A percentile compares a stretch with the other conserved stretches of the same genome.
Conservation (phyloP, 2,329 filamentous ascomycete genomes). For the Aspergillus nomiae region DNA sequence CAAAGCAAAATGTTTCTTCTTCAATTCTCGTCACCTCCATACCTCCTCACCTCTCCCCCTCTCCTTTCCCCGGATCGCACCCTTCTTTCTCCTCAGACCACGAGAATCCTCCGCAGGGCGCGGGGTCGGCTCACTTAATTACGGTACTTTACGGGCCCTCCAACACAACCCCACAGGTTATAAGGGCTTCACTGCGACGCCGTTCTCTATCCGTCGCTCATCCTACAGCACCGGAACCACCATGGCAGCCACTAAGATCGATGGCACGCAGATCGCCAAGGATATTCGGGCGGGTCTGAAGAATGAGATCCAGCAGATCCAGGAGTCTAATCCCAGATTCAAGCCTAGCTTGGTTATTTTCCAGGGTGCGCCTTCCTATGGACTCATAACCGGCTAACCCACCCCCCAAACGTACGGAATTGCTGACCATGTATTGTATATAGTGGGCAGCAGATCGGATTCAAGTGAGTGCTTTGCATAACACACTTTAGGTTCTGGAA, state of each 20-base stretch:
- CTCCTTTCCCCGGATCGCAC: slow-evolving; percentile 14
- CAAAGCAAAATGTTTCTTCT: slow-evolving; percentile 17
- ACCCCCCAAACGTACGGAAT: background rate
- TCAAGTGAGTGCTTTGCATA: slow-evolving; percentile 65
- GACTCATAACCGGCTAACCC: background rate
- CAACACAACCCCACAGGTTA: slow-evolving; percentile 17
- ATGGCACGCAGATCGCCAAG: slow-evolving; percentile 94
- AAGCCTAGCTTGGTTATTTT: slow-evolving; percentile 90
- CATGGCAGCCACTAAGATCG: slow-evolving; percentile 90
- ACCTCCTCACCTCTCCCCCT: slow-evolving; percentile 14
- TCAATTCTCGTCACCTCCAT: slow-evolving; percentile 21
- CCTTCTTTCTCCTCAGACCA: slow-evolving; percentile 12
- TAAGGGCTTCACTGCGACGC: slow-evolving; percentile 20
- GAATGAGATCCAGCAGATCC: slow-evolving; percentile 76
- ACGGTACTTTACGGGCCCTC: slow-evolving; percentile 14
- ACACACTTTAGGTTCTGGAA: background rate
- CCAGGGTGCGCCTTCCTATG: slow-evolving; percentile 65
- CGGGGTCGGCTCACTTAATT: slow-evolving; percentile 19
- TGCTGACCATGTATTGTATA: slow-evolving; percentile 11
- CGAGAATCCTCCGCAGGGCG: slow-evolving; percentile 17
- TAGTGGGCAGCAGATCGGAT: slow-evolving; percentile 90
- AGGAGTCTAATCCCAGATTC: slow-evolving; percentile 82
- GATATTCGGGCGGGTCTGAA: slow-evolving; percentile 81
- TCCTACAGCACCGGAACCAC: slow-evolving; percentile 58
- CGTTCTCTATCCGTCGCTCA: slow-evolving; percentile 25